Percentiles rank a stretch among this genome's conserved stretches.
phyloP scores from a whole-genome alignment of 2,329 filamentous ascomycete genomes.

The Sporothrix brasiliensis region DNA sequence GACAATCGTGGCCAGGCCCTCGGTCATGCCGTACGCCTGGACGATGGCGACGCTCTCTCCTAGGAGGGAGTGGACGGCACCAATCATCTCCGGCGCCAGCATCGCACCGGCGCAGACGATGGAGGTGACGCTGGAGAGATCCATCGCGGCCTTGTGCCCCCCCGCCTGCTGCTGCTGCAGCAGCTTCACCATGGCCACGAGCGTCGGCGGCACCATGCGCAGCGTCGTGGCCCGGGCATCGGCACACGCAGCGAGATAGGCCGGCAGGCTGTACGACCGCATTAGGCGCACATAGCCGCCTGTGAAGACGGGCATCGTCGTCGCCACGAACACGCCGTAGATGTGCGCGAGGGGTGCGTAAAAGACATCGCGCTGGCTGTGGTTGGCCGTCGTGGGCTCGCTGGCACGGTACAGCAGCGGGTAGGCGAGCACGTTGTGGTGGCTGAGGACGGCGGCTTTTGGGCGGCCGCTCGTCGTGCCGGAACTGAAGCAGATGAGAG shows the following conservation, averaged over 20 bases:
- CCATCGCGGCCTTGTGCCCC: neutral
- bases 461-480: slow-evolving; percentile 23
- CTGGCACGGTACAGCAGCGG: neutral
- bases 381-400: slow-evolving; percentile 12
- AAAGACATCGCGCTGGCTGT: slow-evolving; percentile 14
- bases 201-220: slow-evolving; percentile 15
- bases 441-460: slow-evolving; percentile 26
- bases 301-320: neutral
- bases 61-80: slow-evolving; percentile 6
- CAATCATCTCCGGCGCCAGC: slow-evolving; percentile 26
- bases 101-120: slow-evolving; percentile 15
- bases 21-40: slow-evolving; percentile 26
- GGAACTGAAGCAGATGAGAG: slow-evolving; percentile 25
- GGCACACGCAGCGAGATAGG: neutral
- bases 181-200: slow-evolving; percentile 27
- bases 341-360: slow-evolving; percentile 25
- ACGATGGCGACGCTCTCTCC: neutral
- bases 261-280: neutral
- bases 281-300: slow-evolving; percentile 18
- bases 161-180: neutral
- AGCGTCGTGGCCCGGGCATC: neutral
- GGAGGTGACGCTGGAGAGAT: neutral
- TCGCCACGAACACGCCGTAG: slow-evolving; percentile 19
- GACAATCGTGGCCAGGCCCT: slow-evolving; percentile 15
- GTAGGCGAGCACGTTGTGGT: slow-evolving; percentile 22